Base-by-base conservation (phyloP, 164 flowering plant genomes). In the Liquidambar formosana region DNA sequence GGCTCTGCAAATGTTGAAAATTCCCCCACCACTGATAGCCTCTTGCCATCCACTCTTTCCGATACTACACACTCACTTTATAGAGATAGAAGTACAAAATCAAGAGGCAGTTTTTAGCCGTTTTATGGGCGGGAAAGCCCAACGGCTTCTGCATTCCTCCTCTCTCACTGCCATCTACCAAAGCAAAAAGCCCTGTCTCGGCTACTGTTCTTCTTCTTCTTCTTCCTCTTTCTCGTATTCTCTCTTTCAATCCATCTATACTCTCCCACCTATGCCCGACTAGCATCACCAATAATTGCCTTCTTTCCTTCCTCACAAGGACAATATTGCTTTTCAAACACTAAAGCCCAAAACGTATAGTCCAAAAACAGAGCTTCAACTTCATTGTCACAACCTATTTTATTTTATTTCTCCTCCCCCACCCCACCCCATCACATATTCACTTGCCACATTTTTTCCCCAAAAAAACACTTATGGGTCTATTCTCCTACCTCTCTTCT, bases 1-100 rank as follows among this genome's bases (percentile, higher is more conserved):
- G 18, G 21, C 23, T 18, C 23, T 18, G 57, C 57, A 9, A 43
- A 57, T 26, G 49, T 47, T 67, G 47, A 19, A 19, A 65, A 64
- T 71, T 71, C 78, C 52, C 78, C 66, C 44, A 71, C 74, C 38
- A n/a, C 66, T 26, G 14, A 46, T 9, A n/a, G n/a, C n/a, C 53
- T 14, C 26, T 25, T 21, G 26, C 52, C 33, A 9, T 47, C 48
- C 63, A 25, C 47, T 61, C 41, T 33, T 33, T 33, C 41, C 41
- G 41, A 33, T n/a, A n/a, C n/a, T n/a, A n/a, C n/a, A n/a, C n/a
- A n/a, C n/a, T n/a, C n/a, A n/a, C n/a, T n/a, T n/a, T n/a, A n/a
- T n/a, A n/a, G n/a, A n/a, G n/a, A 2, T 57, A 11, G 8, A 57
- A 57, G 27, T 9, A 27, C 21, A 57, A 27, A 57, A 5, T 8